phyloP scores from a whole-genome alignment of 116 monocot genomes.

The Zostera marina region DNA sequence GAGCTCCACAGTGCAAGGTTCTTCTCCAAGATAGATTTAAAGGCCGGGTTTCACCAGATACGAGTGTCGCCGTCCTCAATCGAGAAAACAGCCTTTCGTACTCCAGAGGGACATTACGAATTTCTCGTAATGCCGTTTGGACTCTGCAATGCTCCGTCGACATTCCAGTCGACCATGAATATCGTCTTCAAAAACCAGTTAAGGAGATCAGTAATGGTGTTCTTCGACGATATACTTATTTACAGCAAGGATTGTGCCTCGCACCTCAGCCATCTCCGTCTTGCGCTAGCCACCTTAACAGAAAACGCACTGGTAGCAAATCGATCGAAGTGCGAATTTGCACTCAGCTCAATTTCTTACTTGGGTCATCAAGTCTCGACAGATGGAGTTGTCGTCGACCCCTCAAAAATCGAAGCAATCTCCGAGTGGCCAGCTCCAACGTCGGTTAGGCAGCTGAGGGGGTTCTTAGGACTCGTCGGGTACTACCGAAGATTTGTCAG shows the following conservation, averaged over 20 bases:
- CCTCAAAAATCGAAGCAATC: neutral
- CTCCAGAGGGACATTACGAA: constrained; percentile 3
- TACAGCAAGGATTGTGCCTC: no score
- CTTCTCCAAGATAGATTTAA: constrained; percentile 6
- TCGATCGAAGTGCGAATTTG: neutral
- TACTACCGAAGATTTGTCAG: constrained; percentile 1
- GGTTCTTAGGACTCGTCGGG: constrained; percentile 1
- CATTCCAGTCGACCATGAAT: constrained; percentile 3
- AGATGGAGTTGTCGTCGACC: neutral
- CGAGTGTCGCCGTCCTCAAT: neutral
- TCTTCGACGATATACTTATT: no score
- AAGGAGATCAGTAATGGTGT: no score
- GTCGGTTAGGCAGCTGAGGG: constrained; percentile 1
- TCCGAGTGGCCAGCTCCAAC: neutral
- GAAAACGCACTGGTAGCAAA: neutral
- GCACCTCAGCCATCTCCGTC: no score
- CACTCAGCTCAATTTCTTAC: neutral
- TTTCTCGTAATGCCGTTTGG: constrained; percentile 5
- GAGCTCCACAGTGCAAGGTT: neutral
- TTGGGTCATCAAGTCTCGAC: constrained; percentile 1
- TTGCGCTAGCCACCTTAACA: neutral
- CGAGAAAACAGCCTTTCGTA: neutral
- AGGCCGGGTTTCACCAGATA: constrained; percentile 1
- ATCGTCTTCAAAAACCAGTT: no score
- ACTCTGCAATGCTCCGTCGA: no score